Percentiles rank a stretch among this genome's conserved stretches.
These are phyloP conservation scores for Podospora australis DNA, from an alignment of 495 filamentous ascomycete species.

Conservation along the genomic window DNA sequence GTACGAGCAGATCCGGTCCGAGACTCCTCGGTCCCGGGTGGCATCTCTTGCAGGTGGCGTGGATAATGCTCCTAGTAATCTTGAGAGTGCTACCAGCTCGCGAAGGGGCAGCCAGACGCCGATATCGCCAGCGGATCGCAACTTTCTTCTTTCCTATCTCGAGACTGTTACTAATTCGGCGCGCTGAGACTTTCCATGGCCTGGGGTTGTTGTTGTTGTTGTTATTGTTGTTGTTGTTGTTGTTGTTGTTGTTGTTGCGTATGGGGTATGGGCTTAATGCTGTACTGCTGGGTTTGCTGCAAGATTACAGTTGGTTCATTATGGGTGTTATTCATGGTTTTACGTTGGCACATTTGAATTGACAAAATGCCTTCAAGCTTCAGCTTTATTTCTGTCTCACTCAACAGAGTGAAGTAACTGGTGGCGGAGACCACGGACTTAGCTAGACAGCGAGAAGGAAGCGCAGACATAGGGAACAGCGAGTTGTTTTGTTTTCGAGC, in stretches of 20 bases:
- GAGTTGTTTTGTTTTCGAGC: too few species aligned
- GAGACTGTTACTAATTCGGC: conserved; percentile 28
- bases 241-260: conserved; percentile 7
- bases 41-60: conserved; percentile 31
- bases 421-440: too few species aligned
- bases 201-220: background rate
- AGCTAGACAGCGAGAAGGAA: too few species aligned
- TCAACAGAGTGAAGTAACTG: too few species aligned
- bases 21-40: conserved; percentile 33
- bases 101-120: conserved; percentile 44
- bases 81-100: conserved; percentile 16
- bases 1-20: conserved; percentile 31
- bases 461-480: too few species aligned
- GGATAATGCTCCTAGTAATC: conserved; percentile 4
- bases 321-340: too few species aligned
- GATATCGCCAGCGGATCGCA: conserved; percentile 62
- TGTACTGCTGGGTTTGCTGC: too few species aligned
- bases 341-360: too few species aligned
- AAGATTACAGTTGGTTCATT: too few species aligned
- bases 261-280: too few species aligned
- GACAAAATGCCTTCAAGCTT: too few species aligned
- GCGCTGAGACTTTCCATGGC: conserved; percentile 7
- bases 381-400: too few species aligned
- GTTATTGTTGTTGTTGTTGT: conserved; percentile 1
- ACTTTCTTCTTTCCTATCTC: conserved; percentile 77